These are phyloP conservation scores for Limnanthes douglasii DNA, from an alignment of 345 rosid species.

Conservation along the genomic window DNA sequence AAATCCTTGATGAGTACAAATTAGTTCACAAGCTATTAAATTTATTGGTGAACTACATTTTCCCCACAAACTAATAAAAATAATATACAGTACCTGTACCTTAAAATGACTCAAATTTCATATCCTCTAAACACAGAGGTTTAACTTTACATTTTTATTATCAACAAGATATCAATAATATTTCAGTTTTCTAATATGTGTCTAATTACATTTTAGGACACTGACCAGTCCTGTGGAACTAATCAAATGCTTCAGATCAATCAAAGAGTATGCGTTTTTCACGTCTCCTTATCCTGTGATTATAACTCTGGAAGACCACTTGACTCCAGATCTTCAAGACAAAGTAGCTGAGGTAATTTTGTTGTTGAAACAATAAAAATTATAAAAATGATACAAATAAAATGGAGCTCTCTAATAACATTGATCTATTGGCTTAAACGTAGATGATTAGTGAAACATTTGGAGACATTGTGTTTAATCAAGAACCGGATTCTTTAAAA, in stretches of 20 bases:
- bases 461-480: constrained; percentile 34
- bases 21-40: too few relatives aligned
- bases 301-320: constrained; percentile 65
- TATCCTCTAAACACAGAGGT: neutral
- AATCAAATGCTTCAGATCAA: constrained; percentile 54
- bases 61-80: too few relatives aligned
- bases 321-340: constrained; percentile 55
- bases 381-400: constrained; percentile 4
- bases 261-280: constrained; percentile 50
- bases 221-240: constrained; percentile 80
- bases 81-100: too few relatives aligned
- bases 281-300: constrained; percentile 57
- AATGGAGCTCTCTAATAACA: neutral
- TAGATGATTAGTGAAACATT: constrained; percentile 45
- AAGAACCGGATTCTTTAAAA: constrained; percentile 28
- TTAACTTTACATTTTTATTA: too few relatives aligned
- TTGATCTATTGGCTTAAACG: neutral
- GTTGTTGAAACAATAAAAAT: neutral
- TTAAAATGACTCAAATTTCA: too few relatives aligned
- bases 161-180: too few relatives aligned
- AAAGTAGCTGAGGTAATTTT: constrained; percentile 56
- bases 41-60: too few relatives aligned
- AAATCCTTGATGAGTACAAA: too few relatives aligned
- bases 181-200: neutral
- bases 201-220: constrained; percentile 39